These are phyloP conservation scores for Chytriomyces confervae DNA, from an alignment of 192 early-diverging fungal genomes.

Conservation along the genomic window DNA sequence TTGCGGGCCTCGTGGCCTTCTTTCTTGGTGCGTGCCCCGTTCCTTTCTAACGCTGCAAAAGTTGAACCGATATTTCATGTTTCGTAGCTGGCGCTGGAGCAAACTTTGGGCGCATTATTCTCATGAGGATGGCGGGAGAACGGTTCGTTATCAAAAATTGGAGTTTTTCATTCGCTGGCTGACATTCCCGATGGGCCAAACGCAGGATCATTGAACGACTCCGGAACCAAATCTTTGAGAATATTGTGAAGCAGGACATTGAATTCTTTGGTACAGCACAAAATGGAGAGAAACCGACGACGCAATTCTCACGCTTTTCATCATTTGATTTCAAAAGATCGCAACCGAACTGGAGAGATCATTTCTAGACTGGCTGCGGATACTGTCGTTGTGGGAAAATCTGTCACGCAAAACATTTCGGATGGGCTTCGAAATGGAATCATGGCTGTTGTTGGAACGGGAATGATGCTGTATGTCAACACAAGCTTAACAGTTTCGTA, in stretches of 20 bases:
- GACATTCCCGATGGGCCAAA: neutral
- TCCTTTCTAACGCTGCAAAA: no score
- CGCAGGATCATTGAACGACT: constrained; percentile 39
- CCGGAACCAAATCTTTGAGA: constrained; percentile 38
- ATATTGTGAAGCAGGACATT: constrained; percentile 49
- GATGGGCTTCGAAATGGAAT: constrained; percentile 72
- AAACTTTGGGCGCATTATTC: constrained; percentile 47
- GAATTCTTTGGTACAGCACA: constrained; percentile 33
- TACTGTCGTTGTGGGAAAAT: constrained; percentile 76
- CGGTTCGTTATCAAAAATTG: neutral
- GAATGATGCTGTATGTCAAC: constrained; percentile 72
- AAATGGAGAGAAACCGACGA: neutral
- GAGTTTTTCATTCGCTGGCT: neutral
- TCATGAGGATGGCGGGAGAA: constrained; percentile 47
- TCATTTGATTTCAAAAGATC: constrained; percentile 36
- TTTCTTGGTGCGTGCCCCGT: no score
- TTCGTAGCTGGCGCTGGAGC: constrained; percentile 42
- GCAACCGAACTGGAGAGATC: constrained; percentile 79
- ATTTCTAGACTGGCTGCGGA: constrained; percentile 79
- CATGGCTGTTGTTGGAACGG: constrained; percentile 63
- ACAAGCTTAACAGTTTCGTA: constrained; percentile 24
- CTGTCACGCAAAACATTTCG: constrained; percentile 74
- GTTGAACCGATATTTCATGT: no score
- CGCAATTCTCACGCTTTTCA: neutral
- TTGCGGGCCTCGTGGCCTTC: no score